Base-by-base conservation (phyloP, 495 filamentous ascomycete genomes). In the Penicillium odoratum region DNA sequence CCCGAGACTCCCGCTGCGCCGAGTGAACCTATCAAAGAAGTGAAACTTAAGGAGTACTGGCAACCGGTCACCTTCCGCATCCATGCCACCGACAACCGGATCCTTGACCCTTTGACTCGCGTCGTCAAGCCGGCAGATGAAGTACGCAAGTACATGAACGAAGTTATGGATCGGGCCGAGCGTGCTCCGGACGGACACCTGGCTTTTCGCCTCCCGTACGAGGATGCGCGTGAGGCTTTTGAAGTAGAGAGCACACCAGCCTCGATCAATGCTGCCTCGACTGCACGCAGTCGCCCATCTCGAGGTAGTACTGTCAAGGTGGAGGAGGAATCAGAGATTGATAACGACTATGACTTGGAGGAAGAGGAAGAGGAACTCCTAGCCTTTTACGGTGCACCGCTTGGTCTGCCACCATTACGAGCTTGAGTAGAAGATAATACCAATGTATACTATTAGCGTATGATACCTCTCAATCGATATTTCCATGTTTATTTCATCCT, bases 51-150 rank as follows among this genome's bases (percentile, higher is more conserved):
- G 54, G 91, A 93, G 58, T 96, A 94, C 73, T 97, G 95, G 69
- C 91, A 97, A 63, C 91, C 93, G 3, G 78, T 97, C 30, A 97
- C 94, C 0, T 84, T 96, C 53, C 85, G 90, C 47, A 79, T 96
- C 45, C 82, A 83, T 58, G 79, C 86, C 18, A 74, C 80, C 16
- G 81, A 83, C 47, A 77, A 83, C 8, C 81, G 83, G 55, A 77
- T 88, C 40, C 81, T 95, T 6, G 87, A 92, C 46, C 81, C 84
- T n/a, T 69, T 97, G n/a, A 76, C 81, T 34, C 84, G 84, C 15
- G 86, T 91, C n/a, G 89, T 96, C 21, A 88, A 87, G 44, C 88
- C 90, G 13, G 74, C 81, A 30, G 88, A 92, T 0, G 91, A 93
- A 65, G 91, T 93, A 18, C 78, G 81, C 57, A 83, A 83, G 58